Evolutionary conservation across 192 early-diverging fungal genomes (phyloP).

Genomic region (Backusella sp.): DNA sequence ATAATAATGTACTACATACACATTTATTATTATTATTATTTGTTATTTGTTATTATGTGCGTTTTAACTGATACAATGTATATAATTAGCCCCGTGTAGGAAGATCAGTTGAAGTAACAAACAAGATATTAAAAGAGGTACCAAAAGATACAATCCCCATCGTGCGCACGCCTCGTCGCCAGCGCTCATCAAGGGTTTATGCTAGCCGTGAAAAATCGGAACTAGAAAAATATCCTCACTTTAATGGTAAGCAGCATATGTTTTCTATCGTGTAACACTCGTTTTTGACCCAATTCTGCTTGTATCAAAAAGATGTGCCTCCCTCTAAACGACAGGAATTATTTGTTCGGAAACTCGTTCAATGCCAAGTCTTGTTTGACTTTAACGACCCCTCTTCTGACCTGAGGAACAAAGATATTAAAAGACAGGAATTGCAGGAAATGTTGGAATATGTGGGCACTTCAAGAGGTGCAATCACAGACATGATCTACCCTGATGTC

Average conservation of each 20-base stretch:
- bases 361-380: slow-evolving; percentile 94
- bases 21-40: not conserved
- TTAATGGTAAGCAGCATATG: slow-evolving; percentile 63
- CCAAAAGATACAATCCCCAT: slow-evolving; percentile 73
- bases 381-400: slow-evolving; percentile 91
- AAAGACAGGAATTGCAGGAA: slow-evolving; percentile 87
- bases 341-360: slow-evolving; percentile 86
- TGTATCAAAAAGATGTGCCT: slow-evolving; percentile 62
- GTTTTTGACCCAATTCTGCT: not conserved
- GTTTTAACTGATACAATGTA: not conserved
- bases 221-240: slow-evolving; percentile 69
- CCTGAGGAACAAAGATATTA: slow-evolving; percentile 94
- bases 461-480: slow-evolving; percentile 86
- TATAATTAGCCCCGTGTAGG: not conserved
- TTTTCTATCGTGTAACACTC: not conserved
- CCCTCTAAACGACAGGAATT: slow-evolving; percentile 83
- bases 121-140: slow-evolving; percentile 45
- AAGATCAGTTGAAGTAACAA: slow-evolving; percentile 28
- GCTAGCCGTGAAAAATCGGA: slow-evolving; percentile 79
- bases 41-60: not conserved
- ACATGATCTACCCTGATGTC: slow-evolving; percentile 89
- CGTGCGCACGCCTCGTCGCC: slow-evolving; percentile 77
- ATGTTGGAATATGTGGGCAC: slow-evolving; percentile 92
- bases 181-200: slow-evolving; percentile 79
- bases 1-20: slow-evolving; percentile 11